Evolutionary conservation across 257 asterid species (phyloP), one percentile per base, ranked within the genome.

Genomic region (Salvia splendens): DNA sequence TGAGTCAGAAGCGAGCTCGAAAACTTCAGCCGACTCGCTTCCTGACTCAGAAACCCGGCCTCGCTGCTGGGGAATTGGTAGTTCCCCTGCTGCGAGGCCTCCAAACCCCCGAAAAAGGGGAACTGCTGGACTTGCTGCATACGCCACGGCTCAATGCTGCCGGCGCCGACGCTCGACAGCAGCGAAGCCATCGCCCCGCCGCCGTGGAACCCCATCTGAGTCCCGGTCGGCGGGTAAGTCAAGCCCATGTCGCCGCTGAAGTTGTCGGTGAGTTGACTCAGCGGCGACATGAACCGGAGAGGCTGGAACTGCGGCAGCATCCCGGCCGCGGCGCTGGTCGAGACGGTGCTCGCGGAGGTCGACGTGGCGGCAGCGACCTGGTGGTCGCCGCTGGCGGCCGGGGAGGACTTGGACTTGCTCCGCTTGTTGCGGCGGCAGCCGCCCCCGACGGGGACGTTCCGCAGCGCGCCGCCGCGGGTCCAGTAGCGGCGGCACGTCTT

Each of bases 361-460:
- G 89, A 67, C 35, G 75, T 65, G 14, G 83, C 69, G 20, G 20
- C n/a, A n/a, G n/a, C 30, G 30, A 2, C 69, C 46, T 81, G 87
- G 20, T 77, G 80, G 8, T 82, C 88, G 48, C 78, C 70, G 50
- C 75, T 77, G 32, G 3, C 30, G 32, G 77, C 82, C 5, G 98
- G 89, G 8, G 95, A 83, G 43, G 96, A 84, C 64, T 89, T 91
- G 0, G 83, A 52, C 16, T 82, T 88, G 43, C 76, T 82, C 41
- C 92, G 65, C 57, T 91, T 91, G 79, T 88, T 91, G 41, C 91
- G 78, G 42, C 97, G 71, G 42, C 93, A 88, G 3, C 96, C 93
- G 0, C 97, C 96, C 1, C 97, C 97, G 0, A 91, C 97, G 0
- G 97, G 97, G 0, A 91, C 97, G 77, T 51, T 88, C 15, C 97